Conservation (phyloP, 306 rosid species). For the Neltuma alba region DNA sequence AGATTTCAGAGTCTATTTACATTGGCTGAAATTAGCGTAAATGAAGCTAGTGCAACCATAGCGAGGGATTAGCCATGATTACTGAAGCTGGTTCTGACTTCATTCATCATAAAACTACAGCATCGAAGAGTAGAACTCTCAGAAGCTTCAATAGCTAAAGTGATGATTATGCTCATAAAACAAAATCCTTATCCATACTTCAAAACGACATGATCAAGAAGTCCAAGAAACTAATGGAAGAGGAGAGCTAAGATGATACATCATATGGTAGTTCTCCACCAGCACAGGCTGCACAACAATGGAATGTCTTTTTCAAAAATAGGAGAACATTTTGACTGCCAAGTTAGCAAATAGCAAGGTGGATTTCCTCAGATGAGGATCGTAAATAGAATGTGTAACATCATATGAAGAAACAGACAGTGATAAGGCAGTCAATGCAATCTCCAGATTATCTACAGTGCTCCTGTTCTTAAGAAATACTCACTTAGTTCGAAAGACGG, state of each 20-base stretch:
- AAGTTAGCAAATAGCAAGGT: background rate
- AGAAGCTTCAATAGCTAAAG: background rate
- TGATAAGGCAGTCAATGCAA: background rate
- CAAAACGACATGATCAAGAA: background rate
- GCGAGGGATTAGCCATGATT: background rate
- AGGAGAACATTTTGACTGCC: background rate
- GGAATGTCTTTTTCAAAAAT: background rate
- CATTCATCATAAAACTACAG: background rate
- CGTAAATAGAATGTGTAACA: background rate
- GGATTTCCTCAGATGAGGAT: background rate
- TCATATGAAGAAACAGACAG: background rate
- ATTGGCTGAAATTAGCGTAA: background rate
- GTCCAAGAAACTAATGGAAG: slow-evolving; percentile 18
- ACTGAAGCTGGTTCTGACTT: background rate
- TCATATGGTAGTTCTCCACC: background rate
- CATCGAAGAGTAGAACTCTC: background rate
- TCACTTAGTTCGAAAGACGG: background rate
- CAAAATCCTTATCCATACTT: background rate
- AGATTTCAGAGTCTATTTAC: slow-evolving; percentile 13
- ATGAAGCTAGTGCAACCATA: slow-evolving; percentile 16
- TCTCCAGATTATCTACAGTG: slow-evolving; percentile 10
- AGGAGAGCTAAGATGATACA: slow-evolving; percentile 2
- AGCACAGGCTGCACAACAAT: background rate
- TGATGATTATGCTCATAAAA: background rate
- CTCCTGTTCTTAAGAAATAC: background rate